A percentile compares a stretch with the other conserved stretches of the same genome.
phyloP scores from a whole-genome alignment of 176 grass and related monocot species.

The Carex scoparia region DNA sequence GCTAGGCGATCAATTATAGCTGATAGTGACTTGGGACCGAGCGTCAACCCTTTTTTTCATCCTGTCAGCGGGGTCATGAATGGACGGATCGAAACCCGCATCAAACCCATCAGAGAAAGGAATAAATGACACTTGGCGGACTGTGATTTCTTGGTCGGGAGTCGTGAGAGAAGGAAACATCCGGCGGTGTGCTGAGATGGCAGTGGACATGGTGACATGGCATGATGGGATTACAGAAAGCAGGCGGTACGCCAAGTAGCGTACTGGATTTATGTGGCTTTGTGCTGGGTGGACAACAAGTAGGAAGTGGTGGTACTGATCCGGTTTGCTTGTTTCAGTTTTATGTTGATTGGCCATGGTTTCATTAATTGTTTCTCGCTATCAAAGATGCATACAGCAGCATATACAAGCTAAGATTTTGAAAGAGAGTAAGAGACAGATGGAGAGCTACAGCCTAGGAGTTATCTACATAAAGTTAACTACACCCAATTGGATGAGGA shows the following conservation, averaged over 20 bases:
- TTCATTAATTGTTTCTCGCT: neutral
- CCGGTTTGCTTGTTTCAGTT: neutral
- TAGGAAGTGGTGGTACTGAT: neutral
- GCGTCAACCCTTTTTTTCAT: neutral
- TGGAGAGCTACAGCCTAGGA: neutral
- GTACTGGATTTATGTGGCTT: conserved; percentile 5
- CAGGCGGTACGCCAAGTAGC: conserved; percentile 12
- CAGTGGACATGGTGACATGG: conserved; percentile 58
- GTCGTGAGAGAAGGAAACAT: conserved; percentile 36
- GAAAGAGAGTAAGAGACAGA: neutral
- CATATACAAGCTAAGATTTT: neutral
- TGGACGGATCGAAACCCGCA: neutral
- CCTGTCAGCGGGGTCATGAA: neutral
- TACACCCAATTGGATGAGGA: neutral
- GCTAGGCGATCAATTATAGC: conserved; percentile 32
- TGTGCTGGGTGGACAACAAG: neutral
- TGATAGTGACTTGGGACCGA: neutral
- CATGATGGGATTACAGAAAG: conserved; percentile 3
- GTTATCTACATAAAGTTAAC: no score
- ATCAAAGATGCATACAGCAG: neutral
- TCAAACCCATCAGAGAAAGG: conserved; percentile 1
- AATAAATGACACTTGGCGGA: neutral
- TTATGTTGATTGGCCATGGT: neutral
- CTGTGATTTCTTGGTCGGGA: neutral
- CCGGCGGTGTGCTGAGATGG: conserved; percentile 36